Evolutionary conservation across 163 green algal species (phyloP).

Genomic region (Smithsoniella earleae): DNA sequence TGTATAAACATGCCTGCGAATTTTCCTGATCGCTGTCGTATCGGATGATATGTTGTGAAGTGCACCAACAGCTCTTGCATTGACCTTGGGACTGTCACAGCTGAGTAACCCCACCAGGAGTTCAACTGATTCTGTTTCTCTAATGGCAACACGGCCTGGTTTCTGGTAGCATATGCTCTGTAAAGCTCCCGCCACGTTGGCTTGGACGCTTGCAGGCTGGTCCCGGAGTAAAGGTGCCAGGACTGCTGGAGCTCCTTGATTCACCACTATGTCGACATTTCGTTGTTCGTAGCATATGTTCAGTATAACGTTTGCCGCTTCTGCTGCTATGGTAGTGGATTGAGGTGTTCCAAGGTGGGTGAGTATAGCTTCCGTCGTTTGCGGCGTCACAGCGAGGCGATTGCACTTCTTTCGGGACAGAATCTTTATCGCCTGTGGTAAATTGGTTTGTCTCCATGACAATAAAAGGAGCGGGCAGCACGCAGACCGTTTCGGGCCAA

Average conservation of each 20-base stretch:
- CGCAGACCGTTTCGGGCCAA: neutral
- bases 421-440: constrained; percentile 17
- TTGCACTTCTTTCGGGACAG: constrained; percentile 23
- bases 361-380: neutral
- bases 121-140: constrained; percentile 34
- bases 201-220: constrained; percentile 19
- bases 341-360: neutral
- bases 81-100: constrained; percentile 39
- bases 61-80: constrained; percentile 50
- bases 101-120: constrained; percentile 37
- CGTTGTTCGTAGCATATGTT: constrained; percentile 57
- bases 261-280: constrained; percentile 45
- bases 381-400: neutral
- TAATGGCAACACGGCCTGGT: constrained; percentile 36
- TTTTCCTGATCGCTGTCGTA: constrained; percentile 42
- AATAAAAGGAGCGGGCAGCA: too few species aligned
- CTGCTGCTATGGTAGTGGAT: constrained; percentile 34
- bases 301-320: constrained; percentile 54
- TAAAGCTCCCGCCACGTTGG: constrained; percentile 54
- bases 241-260: neutral
- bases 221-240: constrained; percentile 3
- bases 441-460: neutral
- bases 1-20: constrained; percentile 31
- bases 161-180: constrained; percentile 56
- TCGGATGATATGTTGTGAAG: constrained; percentile 69